Evolutionary conservation across 345 rosid species (phyloP).

Genomic region (Abelmoschus esculentus): DNA sequence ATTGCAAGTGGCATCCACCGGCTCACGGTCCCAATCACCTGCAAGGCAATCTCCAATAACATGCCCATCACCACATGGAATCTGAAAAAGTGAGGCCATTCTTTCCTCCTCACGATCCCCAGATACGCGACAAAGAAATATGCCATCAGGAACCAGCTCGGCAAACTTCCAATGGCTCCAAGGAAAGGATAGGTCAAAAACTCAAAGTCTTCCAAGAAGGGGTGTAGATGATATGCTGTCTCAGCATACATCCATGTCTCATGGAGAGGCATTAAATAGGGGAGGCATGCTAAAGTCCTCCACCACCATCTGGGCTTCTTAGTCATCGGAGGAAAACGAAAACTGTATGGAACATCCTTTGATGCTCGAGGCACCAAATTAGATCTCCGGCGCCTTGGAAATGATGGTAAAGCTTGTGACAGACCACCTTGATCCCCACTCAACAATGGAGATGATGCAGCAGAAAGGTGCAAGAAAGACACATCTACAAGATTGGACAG

Average conservation of each 20-base stretch:
- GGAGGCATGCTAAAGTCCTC: constrained; percentile 74
- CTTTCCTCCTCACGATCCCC: constrained; percentile 76
- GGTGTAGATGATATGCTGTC: constrained; percentile 77
- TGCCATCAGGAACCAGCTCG: constrained; percentile 78
- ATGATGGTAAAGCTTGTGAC: constrained; percentile 25
- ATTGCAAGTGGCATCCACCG: constrained; percentile 63
- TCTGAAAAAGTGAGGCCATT: constrained; percentile 90
- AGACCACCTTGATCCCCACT: constrained; percentile 38
- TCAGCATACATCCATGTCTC: constrained; percentile 95
- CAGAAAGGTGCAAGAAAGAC: constrained; percentile 35
- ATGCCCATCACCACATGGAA: constrained; percentile 85
- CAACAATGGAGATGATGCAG: constrained; percentile 25
- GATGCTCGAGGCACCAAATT: constrained; percentile 46
- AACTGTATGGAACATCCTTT: constrained; percentile 46
- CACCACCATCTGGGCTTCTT: constrained; percentile 69
- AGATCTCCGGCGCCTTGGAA: constrained; percentile 32
- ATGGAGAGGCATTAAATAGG: constrained; percentile 89
- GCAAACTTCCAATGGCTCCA: constrained; percentile 59
- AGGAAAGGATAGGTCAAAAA: constrained; percentile 71
- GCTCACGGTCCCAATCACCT: constrained; percentile 71
- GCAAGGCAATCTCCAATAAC: constrained; percentile 75
- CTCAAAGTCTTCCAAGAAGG: constrained; percentile 48
- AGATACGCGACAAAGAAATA: constrained; percentile 71
- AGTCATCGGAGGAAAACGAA: constrained; percentile 50
- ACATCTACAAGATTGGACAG: constrained; percentile 28